Percentiles rank a stretch among this genome's conserved stretches.
phyloP scores from a whole-genome alignment of 192 early-diverging fungal genomes.

The Podochytrium sp. region DNA sequence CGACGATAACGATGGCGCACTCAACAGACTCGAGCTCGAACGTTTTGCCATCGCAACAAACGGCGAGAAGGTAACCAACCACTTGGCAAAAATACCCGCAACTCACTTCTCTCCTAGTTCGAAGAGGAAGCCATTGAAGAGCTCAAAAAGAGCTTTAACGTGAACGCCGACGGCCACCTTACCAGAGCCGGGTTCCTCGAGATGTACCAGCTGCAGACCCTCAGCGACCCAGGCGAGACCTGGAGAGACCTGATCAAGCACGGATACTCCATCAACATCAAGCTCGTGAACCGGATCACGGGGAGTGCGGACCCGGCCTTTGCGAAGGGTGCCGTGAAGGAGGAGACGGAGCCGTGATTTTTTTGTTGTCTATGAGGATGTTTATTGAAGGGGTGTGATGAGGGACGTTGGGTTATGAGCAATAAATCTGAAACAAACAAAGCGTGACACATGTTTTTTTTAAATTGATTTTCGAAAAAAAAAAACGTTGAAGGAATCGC shows the following conservation, averaged over 20 bases:
- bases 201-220: slow-evolving; percentile 68
- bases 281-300: slow-evolving; percentile 26
- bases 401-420: too few species aligned
- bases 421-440: too few species aligned
- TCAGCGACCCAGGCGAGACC: slow-evolving; percentile 30
- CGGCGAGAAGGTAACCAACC: slow-evolving; percentile 50
- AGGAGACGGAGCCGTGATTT: neutral
- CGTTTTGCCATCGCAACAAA: slow-evolving; percentile 64
- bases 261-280: slow-evolving; percentile 35
- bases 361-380: neutral
- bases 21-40: slow-evolving; percentile 57
- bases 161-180: slow-evolving; percentile 63
- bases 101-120: slow-evolving; percentile 34
- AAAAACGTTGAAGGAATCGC: too few species aligned
- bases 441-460: too few species aligned
- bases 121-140: slow-evolving; percentile 53
- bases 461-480: too few species aligned
- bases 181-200: slow-evolving; percentile 77
- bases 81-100: neutral
- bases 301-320: neutral
- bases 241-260: slow-evolving; percentile 38
- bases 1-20: slow-evolving; percentile 57
- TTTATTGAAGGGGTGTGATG: neutral
- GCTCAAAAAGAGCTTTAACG: slow-evolving; percentile 69
- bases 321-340: neutral